Evolutionary conservation across 2,329 filamentous ascomycete species (phyloP), one percentile per base, ranked within the genome.

Genomic region (Claviceps sp.): DNA sequence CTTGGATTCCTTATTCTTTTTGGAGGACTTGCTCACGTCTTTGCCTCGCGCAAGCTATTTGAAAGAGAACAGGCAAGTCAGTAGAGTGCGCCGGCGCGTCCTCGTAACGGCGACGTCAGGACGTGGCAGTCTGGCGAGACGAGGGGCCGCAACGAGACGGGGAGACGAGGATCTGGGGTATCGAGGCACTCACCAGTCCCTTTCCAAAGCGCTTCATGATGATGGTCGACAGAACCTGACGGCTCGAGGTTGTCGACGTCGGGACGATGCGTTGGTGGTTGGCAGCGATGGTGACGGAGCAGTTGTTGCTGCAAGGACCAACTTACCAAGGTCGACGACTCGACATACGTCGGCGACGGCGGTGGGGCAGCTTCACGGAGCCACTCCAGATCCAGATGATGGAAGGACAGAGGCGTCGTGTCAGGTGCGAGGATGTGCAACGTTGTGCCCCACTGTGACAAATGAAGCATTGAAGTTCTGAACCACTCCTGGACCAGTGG

Each of bases 141-240:
- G 47, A 40, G 18, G 38, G 50, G 53, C 55, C 55, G n/a, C 61
- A 60, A 60, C 57, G 56, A 48, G 54, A 56, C 56, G 58, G 56
- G 37, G 22, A 52, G 14, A 5, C 14, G 4, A 9, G 37, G 47
- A 22, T n/a, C 22, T 30, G 14, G 11, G 7, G 37, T 11, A 16
- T 30, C 11, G 37, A 20, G 18, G 7, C 16, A 60, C 59, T 56
- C 43, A 62, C 59, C 45, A 96, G 89, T 85, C 87, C 88, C 78
- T 95, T 88, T 73, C 89, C 86, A 72, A 97, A 95, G 70, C 88
- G 86, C 77, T 95, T 96, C 91, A 97, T 96, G 72, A 78, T 86
- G 71, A 70, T 71, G 58, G 50, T 52, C 55, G 48, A 55, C 51
- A 44, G 48, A 45, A 49, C 48, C 53, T 42, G 44, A 24, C 30